These are phyloP conservation scores for Raffaelea deltoideospora DNA, from an alignment of 2,329 filamentous ascomycete genomes.

Conservation along the genomic window DNA sequence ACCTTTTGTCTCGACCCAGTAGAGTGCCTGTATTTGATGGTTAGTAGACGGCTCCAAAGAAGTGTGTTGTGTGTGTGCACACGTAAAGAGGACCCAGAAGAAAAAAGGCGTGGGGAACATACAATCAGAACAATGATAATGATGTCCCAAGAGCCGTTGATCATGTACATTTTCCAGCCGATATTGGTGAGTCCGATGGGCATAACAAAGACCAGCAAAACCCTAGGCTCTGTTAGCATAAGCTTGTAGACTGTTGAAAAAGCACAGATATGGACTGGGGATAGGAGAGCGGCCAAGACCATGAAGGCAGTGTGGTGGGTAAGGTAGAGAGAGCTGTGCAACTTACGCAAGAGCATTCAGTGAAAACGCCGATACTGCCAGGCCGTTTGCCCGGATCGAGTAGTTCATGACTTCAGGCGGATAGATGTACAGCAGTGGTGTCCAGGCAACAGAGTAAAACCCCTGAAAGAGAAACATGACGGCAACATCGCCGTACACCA, in stretches of 20 bases:
- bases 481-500: constrained; percentile 26
- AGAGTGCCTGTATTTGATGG: constrained; percentile 14
- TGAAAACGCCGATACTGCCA: constrained; percentile 20
- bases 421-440: constrained; percentile 30
- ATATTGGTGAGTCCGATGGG: constrained; percentile 25
- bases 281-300: too few relatives aligned
- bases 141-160: constrained; percentile 29
- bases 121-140: constrained; percentile 22
- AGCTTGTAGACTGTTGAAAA: neutral
- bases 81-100: too few relatives aligned
- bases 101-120: constrained; percentile 7
- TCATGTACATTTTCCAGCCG: constrained; percentile 30
- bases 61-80: too few relatives aligned
- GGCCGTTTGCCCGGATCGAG: constrained; percentile 30
- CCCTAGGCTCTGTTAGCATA: constrained; percentile 10
- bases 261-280: constrained; percentile 4
- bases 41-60: neutral
- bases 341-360: constrained; percentile 17
- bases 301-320: too few relatives aligned
- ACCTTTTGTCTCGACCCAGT: constrained; percentile 23
- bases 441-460: constrained; percentile 34
- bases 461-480: constrained; percentile 37
- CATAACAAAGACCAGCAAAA: constrained; percentile 24
- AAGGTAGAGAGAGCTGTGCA: too few relatives aligned
- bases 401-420: constrained; percentile 30